Conservation (phyloP, 2,329 filamentous ascomycete genomes). For the Botrytis porri region DNA sequence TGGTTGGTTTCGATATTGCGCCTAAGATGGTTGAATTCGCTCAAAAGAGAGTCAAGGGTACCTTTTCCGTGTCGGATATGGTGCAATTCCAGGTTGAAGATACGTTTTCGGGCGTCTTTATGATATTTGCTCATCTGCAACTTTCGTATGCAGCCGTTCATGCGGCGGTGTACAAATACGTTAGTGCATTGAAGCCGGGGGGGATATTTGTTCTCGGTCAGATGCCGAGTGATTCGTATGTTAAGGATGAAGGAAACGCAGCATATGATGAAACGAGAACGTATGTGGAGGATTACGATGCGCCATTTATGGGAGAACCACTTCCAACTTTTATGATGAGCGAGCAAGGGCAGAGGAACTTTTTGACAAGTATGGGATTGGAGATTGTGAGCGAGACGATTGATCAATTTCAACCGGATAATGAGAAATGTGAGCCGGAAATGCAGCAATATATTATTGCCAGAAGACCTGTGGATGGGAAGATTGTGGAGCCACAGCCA, state of each 20-base stretch:
- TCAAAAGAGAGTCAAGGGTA: constrained; percentile 22
- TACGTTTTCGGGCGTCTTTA: constrained; percentile 33
- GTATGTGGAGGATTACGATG: constrained; percentile 31
- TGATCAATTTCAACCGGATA: constrained; percentile 29
- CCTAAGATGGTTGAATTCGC: constrained; percentile 32
- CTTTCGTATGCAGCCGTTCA: constrained; percentile 35
- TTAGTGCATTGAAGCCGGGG: constrained; percentile 28
- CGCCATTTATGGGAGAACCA: constrained; percentile 31
- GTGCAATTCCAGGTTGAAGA: constrained; percentile 27
- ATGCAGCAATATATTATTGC: constrained; percentile 23
- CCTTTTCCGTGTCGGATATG: constrained; percentile 26
- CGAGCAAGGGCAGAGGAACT: constrained; percentile 26
- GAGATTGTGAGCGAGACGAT: constrained; percentile 30
- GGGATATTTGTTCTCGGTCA: constrained; percentile 36
- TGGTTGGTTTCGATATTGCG: constrained; percentile 37
- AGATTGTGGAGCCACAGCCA: constrained; percentile 16
- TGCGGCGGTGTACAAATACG: constrained; percentile 29
- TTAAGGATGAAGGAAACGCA: constrained; percentile 28
- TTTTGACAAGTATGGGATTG: constrained; percentile 30
- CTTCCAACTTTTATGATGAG: constrained; percentile 30
- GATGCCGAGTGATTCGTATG: constrained; percentile 32
- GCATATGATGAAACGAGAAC: constrained; percentile 36
- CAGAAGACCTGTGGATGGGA: constrained; percentile 11
- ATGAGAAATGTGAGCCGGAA: constrained; percentile 24
- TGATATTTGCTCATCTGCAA: constrained; percentile 36